Percentiles rank a stretch among this genome's conserved stretches.
phyloP scores from a whole-genome alignment of 2,329 filamentous ascomycete genomes.

The Trichoderma koningii region DNA sequence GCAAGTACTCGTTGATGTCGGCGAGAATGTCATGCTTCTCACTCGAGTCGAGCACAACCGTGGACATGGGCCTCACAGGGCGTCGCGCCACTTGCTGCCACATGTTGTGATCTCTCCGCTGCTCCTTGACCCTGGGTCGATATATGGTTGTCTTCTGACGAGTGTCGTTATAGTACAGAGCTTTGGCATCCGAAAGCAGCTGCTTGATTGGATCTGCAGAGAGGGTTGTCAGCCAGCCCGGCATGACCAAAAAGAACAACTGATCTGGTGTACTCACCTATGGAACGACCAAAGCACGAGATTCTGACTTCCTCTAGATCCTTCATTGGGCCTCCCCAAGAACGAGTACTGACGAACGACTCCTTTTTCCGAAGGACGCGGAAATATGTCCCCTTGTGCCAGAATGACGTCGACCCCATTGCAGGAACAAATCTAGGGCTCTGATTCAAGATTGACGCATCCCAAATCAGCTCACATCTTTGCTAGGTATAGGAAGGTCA shows the following conservation, averaged over 20 bases:
- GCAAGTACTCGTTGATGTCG: conserved; percentile 78
- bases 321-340: conserved; percentile 45
- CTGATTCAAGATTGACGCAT: conserved; percentile 32
- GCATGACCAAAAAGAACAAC: not conserved
- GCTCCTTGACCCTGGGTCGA: conserved; percentile 51
- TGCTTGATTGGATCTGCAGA: conserved; percentile 54
- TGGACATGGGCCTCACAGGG: conserved; percentile 70
- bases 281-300: conserved; percentile 56
- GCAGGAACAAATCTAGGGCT: conserved; percentile 57
- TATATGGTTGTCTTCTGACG: conserved; percentile 61
- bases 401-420: conserved; percentile 56
- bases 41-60: conserved; percentile 69
- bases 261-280: conserved; percentile 32
- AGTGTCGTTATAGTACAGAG: conserved; percentile 54
- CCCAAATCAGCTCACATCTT: conserved; percentile 1
- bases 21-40: conserved; percentile 67
- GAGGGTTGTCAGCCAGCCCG: not conserved
- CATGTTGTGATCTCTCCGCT: conserved; percentile 49
- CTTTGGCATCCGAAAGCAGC: conserved; percentile 56
- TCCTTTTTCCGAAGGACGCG: conserved; percentile 50
- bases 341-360: conserved; percentile 40
- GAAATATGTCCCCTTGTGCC: conserved; percentile 56
- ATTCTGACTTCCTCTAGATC: conserved; percentile 56
- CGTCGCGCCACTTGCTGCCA: conserved; percentile 63
- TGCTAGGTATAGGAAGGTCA: not conserved